Evolutionary conservation across 2,329 filamentous ascomycete species (phyloP).

Genomic region (Cladorrhinum sp.): DNA sequence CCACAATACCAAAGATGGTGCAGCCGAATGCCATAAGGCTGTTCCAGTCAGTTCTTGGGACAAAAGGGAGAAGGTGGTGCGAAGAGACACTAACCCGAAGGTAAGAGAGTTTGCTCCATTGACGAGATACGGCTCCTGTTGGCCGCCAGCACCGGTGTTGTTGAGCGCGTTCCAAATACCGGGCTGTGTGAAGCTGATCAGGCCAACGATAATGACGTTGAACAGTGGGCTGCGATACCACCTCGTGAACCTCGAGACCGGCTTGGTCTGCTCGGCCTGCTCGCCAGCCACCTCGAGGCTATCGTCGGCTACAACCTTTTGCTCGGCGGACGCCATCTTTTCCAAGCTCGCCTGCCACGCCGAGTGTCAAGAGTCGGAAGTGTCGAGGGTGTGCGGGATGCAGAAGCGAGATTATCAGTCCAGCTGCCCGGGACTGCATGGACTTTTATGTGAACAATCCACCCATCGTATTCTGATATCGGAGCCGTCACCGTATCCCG

Average conservation of each 20-base stretch:
- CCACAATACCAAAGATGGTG: conserved; percentile 38
- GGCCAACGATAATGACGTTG: conserved; percentile 44
- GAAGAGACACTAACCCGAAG: conserved; percentile 31
- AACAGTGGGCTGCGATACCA: conserved; percentile 46
- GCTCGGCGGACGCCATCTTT: conserved; percentile 18
- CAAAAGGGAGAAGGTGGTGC: background rate
- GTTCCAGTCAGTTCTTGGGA: conserved; percentile 1
- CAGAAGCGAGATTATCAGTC: background rate
- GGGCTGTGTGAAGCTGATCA: conserved; percentile 44
- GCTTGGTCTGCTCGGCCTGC: conserved; percentile 21
- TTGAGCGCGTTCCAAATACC: conserved; percentile 49
- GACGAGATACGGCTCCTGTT: conserved; percentile 37
- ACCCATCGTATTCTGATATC: background rate
- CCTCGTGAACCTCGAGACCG: conserved; percentile 31
- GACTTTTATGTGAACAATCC: background rate
- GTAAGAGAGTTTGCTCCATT: conserved; percentile 43
- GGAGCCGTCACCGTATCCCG: background rate
- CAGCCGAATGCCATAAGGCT: conserved; percentile 46
- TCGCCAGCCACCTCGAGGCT: conserved; percentile 3
- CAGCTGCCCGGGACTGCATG: background rate
- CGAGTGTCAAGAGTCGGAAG: background rate
- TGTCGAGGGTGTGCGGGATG: background rate
- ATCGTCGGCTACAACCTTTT: conserved; percentile 13
- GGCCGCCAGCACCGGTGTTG: conserved; percentile 37
- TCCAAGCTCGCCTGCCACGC: background rate